A percentile compares a stretch with the other conserved stretches of the same genome.
Evolutionary conservation across 2,329 filamentous ascomycete genomes (phyloP).

Genomic region (Cylindrodendrum hubeiense): DNA sequence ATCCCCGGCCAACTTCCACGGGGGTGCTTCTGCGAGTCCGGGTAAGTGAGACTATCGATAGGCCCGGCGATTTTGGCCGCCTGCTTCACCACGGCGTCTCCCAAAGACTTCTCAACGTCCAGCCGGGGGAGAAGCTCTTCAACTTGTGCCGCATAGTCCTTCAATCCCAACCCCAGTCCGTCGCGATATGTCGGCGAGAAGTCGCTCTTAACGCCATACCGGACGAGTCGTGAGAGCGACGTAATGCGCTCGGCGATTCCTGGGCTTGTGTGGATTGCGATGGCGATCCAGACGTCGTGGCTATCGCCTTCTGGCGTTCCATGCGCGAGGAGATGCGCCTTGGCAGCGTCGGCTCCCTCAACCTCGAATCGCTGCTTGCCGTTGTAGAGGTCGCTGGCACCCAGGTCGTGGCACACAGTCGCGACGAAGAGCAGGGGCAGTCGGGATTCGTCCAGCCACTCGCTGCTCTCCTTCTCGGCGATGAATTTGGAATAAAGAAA

Average conservation of each 20-base stretch:
- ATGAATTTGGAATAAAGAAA: conserved; percentile 43
- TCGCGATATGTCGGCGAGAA: conserved; percentile 40
- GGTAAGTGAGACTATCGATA: conserved; percentile 43
- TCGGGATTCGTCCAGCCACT: conserved; percentile 20
- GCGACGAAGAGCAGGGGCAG: conserved; percentile 49
- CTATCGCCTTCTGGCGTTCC: conserved; percentile 38
- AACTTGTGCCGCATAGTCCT: conserved; percentile 30
- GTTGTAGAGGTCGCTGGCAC: conserved; percentile 46
- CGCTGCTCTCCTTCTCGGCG: conserved; percentile 32
- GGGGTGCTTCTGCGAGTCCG: conserved; percentile 44
- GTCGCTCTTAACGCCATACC: conserved; percentile 49
- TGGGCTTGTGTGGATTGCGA: conserved; percentile 50
- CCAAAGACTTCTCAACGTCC: conserved; percentile 41
- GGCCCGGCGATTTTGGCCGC: conserved; percentile 33
- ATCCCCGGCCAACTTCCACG: conserved; percentile 48
- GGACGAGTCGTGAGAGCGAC: conserved; percentile 47
- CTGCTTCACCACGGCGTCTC: conserved; percentile 45
- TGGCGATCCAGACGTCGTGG: conserved; percentile 51
- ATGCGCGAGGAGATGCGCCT: conserved; percentile 43
- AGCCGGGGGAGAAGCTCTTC: conserved; percentile 43
- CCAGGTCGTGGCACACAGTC: conserved; percentile 52
- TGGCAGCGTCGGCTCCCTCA: conserved; percentile 48
- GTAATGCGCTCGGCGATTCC: conserved; percentile 53
- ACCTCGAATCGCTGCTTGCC: conserved; percentile 52
- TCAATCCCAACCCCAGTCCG: conserved; percentile 16